These are phyloP conservation scores for Mangifera indica DNA, from an alignment of 345 rosid species.

Conservation along the genomic window DNA sequence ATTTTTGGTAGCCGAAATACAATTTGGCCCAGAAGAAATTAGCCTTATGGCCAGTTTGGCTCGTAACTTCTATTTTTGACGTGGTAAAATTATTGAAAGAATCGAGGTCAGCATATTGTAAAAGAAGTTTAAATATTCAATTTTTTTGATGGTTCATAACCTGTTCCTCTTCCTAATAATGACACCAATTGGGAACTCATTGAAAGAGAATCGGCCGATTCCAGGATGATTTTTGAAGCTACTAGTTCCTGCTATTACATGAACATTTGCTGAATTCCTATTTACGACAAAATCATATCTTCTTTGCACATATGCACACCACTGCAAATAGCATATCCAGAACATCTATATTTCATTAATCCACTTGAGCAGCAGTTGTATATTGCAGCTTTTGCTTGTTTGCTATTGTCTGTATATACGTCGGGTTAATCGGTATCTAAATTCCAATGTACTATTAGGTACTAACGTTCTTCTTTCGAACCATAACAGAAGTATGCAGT, in stretches of 20 bases:
- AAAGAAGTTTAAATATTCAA: neutral
- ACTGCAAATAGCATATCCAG: neutral
- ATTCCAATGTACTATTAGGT: neutral
- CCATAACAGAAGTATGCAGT: neutral
- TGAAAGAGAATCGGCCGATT: too few relatives aligned
- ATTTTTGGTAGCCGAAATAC: constrained; percentile 30
- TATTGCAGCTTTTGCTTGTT: neutral
- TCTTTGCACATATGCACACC: too few relatives aligned
- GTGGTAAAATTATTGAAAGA: neutral
- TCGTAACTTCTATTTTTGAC: neutral
- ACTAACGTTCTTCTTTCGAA: neutral
- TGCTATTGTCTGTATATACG: too few relatives aligned
- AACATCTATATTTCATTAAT: neutral
- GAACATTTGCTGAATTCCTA: neutral
- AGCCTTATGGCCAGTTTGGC: neutral
- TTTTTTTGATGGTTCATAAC: too few relatives aligned
- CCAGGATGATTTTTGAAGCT: neutral
- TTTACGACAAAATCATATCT: neutral
- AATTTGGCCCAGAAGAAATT: constrained; percentile 14
- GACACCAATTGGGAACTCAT: neutral
- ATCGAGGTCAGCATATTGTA: neutral
- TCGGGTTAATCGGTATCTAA: neutral
- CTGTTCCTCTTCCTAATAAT: neutral
- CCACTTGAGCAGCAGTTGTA: neutral
- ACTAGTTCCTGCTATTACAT: neutral